phyloP scores from a whole-genome alignment of 192 early-diverging fungal genomes.

The Mortierella alpina region DNA sequence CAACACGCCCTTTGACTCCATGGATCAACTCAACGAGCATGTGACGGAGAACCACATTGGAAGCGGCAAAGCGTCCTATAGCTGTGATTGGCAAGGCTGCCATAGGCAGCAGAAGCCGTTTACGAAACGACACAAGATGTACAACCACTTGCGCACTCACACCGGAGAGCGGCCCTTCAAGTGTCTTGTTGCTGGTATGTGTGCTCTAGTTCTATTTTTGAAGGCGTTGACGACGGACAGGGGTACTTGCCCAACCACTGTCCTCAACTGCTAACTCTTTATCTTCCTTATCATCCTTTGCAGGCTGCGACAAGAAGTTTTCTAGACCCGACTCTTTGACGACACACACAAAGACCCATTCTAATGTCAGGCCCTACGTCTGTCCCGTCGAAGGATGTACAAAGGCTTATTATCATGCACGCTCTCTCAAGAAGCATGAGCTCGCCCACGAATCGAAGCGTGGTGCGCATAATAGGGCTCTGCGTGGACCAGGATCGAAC shows the following conservation, averaged over 20 bases:
- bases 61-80: conserved; percentile 66
- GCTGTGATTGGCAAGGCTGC: conserved; percentile 61
- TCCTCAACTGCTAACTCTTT: neutral
- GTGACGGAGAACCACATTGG: conserved; percentile 66
- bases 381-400: conserved; percentile 63
- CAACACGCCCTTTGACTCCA: conserved; percentile 47
- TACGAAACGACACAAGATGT: conserved; percentile 76
- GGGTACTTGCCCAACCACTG: too few species aligned
- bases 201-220: neutral
- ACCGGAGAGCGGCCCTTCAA: conserved; percentile 80
- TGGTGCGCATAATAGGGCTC: conserved; percentile 19
- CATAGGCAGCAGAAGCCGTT: conserved; percentile 65
- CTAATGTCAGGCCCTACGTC: conserved; percentile 65
- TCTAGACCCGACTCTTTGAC: conserved; percentile 60
- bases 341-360: conserved; percentile 69
- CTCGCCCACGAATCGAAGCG: conserved; percentile 57
- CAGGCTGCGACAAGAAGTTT: conserved; percentile 59
- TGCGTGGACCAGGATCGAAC: conserved; percentile 42
- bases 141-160: conserved; percentile 77
- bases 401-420: conserved; percentile 73
- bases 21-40: conserved; percentile 63
- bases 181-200: conserved; percentile 64
- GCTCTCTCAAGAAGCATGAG: conserved; percentile 73
- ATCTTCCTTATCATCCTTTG: neutral
- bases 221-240: neutral